Conservation (phyloP, 371 early-diverging fungal species). For the Mucor plumbeus region DNA sequence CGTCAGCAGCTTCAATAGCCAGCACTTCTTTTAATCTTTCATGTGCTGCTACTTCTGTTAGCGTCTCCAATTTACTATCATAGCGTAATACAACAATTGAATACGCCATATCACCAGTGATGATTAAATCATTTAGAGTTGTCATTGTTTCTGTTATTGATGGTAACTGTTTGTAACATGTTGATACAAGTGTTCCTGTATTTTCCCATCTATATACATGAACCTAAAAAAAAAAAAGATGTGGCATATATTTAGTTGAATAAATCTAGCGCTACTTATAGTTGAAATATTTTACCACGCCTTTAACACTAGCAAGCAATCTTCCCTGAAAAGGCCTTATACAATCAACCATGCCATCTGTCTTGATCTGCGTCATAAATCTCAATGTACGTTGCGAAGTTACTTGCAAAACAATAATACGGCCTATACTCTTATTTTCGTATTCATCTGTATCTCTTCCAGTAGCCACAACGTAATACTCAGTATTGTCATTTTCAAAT, state of each 20-base stretch:
- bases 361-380: constrained; percentile 43
- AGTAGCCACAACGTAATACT: constrained; percentile 67
- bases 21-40: constrained; percentile 68
- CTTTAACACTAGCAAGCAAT: constrained; percentile 61
- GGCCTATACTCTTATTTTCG: constrained; percentile 58
- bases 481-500: constrained; percentile 49
- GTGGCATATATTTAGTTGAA: too few relatives aligned
- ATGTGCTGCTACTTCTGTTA: constrained; percentile 75
- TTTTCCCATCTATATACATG: constrained; percentile 43
- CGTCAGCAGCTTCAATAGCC: constrained; percentile 63
- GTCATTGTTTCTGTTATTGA: constrained; percentile 39
- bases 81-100: constrained; percentile 47
- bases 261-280: too few relatives aligned
- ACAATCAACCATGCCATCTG: constrained; percentile 60
- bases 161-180: constrained; percentile 33
- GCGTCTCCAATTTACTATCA: constrained; percentile 55
- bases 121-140: constrained; percentile 29
- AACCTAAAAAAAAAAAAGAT: constrained; percentile 20
- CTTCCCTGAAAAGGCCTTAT: constrained; percentile 53
- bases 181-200: constrained; percentile 32
- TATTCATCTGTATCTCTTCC: constrained; percentile 55
- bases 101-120: constrained; percentile 40
- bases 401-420: constrained; percentile 64
- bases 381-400: constrained; percentile 47
- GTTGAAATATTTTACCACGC: constrained; percentile 40